These are phyloP conservation scores for Tanozyma kutaoensis DNA, from an alignment of 805 yeast genomes.

Conservation along the genomic window DNA sequence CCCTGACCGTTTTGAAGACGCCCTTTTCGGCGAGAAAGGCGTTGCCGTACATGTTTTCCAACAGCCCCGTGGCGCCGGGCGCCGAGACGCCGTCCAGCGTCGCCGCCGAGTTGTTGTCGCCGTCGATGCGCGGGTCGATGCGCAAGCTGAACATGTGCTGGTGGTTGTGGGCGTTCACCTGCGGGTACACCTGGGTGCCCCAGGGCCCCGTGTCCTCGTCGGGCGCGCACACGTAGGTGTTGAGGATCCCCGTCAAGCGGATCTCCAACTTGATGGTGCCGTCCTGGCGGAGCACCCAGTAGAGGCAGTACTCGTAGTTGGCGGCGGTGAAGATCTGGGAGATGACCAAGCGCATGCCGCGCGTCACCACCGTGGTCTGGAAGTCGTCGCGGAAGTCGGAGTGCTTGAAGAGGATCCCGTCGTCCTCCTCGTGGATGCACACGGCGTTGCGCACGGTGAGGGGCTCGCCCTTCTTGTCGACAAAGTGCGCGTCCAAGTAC, in stretches of 20 bases:
- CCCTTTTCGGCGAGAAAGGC: slow-evolving; percentile 57
- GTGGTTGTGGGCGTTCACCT: slow-evolving; percentile 75
- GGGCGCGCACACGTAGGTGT: slow-evolving; percentile 49
- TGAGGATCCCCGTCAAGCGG: slow-evolving; percentile 72
- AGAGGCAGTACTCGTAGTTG: slow-evolving; percentile 74
- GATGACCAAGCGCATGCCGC: slow-evolving; percentile 61
- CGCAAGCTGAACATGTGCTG: slow-evolving; percentile 74
- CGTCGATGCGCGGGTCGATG: slow-evolving; percentile 72
- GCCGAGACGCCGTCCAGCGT: slow-evolving; percentile 50
- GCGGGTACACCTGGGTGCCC: slow-evolving; percentile 74
- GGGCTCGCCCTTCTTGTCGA: slow-evolving; percentile 55
- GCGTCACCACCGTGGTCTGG: slow-evolving; percentile 59
- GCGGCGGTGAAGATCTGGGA: slow-evolving; percentile 83
- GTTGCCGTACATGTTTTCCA: slow-evolving; percentile 68
- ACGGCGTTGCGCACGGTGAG: slow-evolving; percentile 63
- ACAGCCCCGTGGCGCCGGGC: slow-evolving; percentile 34
- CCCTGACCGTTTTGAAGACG: slow-evolving; percentile 54
- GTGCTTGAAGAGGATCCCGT: slow-evolving; percentile 67
- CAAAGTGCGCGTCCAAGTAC: slow-evolving; percentile 68
- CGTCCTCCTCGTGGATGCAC: slow-evolving; percentile 81
- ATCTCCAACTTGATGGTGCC: slow-evolving; percentile 72
- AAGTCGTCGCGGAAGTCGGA: slow-evolving; percentile 73
- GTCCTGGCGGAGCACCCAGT: slow-evolving; percentile 76
- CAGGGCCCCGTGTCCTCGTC: slow-evolving; percentile 61
- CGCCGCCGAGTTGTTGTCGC: slow-evolving; percentile 65